These are phyloP conservation scores for Cruciata laevipes DNA, from an alignment of 257 asterid genomes.

Conservation along the genomic window DNA sequence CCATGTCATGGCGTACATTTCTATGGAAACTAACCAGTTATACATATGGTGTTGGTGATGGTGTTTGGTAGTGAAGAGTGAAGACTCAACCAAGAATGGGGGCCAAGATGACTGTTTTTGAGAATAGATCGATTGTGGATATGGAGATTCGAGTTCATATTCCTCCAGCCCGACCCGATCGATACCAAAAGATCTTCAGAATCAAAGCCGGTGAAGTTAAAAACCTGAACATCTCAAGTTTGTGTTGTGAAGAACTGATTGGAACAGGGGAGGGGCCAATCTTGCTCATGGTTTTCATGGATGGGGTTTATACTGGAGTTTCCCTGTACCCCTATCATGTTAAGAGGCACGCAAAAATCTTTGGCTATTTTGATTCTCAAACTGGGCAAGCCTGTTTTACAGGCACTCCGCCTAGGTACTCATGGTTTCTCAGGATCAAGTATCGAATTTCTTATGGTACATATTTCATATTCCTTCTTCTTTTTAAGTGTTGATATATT, in stretches of 20 bases:
- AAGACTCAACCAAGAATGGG: too few relatives aligned
- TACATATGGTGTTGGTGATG: too few relatives aligned
- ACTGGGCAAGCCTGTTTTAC: conserved; percentile 15
- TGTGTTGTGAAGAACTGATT: conserved; percentile 15
- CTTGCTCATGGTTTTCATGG: conserved; percentile 26
- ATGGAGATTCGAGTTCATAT: conserved; percentile 31
- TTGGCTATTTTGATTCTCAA: conserved; percentile 25
- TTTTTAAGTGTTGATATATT: too few relatives aligned
- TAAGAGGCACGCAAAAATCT: conserved; percentile 24
- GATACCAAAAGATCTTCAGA: conserved; percentile 21
- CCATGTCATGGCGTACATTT: too few relatives aligned
- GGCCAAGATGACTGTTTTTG: conserved; percentile 16
- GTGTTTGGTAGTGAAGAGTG: too few relatives aligned
- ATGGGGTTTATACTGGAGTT: conserved; percentile 23
- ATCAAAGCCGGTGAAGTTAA: conserved; percentile 20
- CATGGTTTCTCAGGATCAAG: conserved; percentile 14
- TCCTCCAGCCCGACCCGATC: conserved; percentile 31
- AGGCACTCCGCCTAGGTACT: conserved; percentile 19
- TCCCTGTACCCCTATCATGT: conserved; percentile 18
- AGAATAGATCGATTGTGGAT: conserved; percentile 21
- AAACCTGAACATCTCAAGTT: conserved; percentile 5
- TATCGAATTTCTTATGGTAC: conserved; percentile 3
- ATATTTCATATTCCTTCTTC: too few relatives aligned
- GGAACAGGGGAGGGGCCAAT: conserved; percentile 4
- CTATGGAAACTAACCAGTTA: too few relatives aligned